phyloP scores from a whole-genome alignment of 2,329 filamentous ascomycete genomes.

The Cladosporium sp. region DNA sequence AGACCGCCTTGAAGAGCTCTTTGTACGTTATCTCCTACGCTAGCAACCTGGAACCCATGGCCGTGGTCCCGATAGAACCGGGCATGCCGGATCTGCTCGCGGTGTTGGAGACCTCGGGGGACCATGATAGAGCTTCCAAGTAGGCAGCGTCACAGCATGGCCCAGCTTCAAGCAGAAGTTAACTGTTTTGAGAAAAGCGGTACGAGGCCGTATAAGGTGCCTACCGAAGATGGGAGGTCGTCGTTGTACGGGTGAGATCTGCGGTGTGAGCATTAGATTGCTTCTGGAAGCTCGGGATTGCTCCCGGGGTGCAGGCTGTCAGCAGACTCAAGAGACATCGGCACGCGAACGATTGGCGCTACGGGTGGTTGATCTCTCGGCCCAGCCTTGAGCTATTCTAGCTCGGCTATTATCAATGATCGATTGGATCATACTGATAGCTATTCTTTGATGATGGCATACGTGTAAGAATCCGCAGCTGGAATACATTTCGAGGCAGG shows the following conservation, averaged over 20 bases:
- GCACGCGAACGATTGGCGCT: too few species aligned
- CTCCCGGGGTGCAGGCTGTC: conserved; percentile 21
- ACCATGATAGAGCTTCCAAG: not conserved
- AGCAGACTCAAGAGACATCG: too few species aligned
- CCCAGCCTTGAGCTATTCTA: too few species aligned
- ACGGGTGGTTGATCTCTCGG: too few species aligned
- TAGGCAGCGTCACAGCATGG: not conserved
- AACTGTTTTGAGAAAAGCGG: conserved; percentile 11
- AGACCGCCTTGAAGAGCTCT: not conserved
- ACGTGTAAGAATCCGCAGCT: too few species aligned
- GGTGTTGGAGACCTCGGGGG: not conserved
- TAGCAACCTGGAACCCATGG: not conserved
- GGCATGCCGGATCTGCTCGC: conserved; percentile 3
- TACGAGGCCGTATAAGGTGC: conserved; percentile 3
- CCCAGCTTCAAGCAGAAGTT: not conserved
- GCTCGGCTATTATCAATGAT: too few species aligned
- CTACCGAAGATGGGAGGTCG: not conserved
- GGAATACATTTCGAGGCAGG: too few species aligned
- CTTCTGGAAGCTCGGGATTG: not conserved
- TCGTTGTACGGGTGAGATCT: not conserved
- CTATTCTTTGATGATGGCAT: too few species aligned
- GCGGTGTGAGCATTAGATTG: not conserved
- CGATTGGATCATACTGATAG: too few species aligned
- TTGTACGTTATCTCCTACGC: not conserved
- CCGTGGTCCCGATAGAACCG: conserved; percentile 6